phyloP scores from a whole-genome alignment of 2,329 filamentous ascomycete genomes.

The Ceratocystis huliohia region DNA sequence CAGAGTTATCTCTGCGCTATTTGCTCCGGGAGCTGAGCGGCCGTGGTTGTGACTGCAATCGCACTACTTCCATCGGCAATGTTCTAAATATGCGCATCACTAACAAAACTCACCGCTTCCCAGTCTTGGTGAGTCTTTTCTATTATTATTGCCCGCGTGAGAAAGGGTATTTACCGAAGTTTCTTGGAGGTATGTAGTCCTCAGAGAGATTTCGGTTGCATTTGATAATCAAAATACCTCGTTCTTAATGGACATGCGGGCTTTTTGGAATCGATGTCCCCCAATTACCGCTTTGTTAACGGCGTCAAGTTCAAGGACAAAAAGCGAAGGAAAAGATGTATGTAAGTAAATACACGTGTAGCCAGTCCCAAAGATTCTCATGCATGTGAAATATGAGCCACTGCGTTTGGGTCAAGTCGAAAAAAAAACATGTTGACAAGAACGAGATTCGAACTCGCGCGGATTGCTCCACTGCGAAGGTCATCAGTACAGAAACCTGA shows the following conservation, averaged over 20 bases:
- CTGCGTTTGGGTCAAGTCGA: no score
- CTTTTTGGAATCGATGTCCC: not conserved
- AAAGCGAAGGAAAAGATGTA: no score
- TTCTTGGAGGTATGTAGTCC: not conserved
- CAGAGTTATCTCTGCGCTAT: not conserved
- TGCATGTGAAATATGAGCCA: no score
- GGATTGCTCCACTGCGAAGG: constrained; percentile 21
- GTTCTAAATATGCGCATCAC: not conserved
- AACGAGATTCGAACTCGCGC: constrained; percentile 25
- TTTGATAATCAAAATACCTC: not conserved
- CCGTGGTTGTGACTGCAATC: not conserved
- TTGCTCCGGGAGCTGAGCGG: not conserved
- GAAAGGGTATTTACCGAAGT: no score
- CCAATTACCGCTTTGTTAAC: not conserved
- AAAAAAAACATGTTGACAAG: constrained; percentile 22
- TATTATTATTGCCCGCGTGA: no score
- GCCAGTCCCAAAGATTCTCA: no score
- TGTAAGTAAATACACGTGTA: no score
- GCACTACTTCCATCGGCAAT: not conserved
- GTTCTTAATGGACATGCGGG: not conserved
- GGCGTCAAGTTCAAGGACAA: no score
- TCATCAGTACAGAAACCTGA: no score
- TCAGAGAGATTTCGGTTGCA: not conserved
- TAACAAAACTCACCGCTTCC: not conserved
- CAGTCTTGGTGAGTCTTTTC: not conserved